Conservation (phyloP, 768 basidiomycete genomes). For the Lactarius akahatsu region DNA sequence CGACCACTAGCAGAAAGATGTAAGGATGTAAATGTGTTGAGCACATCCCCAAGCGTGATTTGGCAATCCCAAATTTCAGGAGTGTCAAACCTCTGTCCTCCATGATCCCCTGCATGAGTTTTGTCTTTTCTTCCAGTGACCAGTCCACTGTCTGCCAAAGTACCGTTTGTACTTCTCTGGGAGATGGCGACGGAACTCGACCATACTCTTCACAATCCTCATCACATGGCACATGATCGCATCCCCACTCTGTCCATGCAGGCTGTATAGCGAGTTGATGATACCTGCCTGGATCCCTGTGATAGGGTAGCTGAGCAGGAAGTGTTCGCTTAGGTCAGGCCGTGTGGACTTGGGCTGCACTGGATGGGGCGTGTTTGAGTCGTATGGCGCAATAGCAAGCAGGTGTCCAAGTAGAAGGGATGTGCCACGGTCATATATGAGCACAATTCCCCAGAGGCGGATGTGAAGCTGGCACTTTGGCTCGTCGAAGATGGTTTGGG, state of each 20-base stretch:
- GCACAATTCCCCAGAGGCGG: constrained; percentile 83
- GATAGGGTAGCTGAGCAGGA: constrained; percentile 69
- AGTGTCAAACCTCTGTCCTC: constrained; percentile 82
- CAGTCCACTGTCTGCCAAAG: constrained; percentile 76
- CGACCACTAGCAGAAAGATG: no score
- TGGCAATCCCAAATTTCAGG: constrained; percentile 78
- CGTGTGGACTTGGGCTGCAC: constrained; percentile 44
- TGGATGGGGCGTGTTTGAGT: constrained; percentile 78
- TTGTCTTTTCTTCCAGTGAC: constrained; percentile 60
- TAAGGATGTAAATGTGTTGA: no score
- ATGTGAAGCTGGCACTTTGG: constrained; percentile 79
- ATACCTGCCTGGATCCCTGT: constrained; percentile 88
- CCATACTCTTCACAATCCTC: constrained; percentile 76
- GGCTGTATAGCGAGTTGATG: constrained; percentile 81
- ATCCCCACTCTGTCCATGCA: constrained; percentile 65
- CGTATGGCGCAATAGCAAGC: constrained; percentile 74
- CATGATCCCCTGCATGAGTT: constrained; percentile 69
- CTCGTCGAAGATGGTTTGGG: constrained; percentile 64
- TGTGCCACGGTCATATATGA: constrained; percentile 85
- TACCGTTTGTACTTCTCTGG: constrained; percentile 72
- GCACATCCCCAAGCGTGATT: no score
- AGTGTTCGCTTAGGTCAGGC: constrained; percentile 73
- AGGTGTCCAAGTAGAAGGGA: constrained; percentile 85
- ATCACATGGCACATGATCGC: constrained; percentile 73
- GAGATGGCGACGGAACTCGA: constrained; percentile 63